A percentile compares a stretch with the other conserved stretches of the same genome.
Evolutionary conservation across 2,329 filamentous ascomycete species (phyloP).

Genomic region (Escovopsis sp.): DNA sequence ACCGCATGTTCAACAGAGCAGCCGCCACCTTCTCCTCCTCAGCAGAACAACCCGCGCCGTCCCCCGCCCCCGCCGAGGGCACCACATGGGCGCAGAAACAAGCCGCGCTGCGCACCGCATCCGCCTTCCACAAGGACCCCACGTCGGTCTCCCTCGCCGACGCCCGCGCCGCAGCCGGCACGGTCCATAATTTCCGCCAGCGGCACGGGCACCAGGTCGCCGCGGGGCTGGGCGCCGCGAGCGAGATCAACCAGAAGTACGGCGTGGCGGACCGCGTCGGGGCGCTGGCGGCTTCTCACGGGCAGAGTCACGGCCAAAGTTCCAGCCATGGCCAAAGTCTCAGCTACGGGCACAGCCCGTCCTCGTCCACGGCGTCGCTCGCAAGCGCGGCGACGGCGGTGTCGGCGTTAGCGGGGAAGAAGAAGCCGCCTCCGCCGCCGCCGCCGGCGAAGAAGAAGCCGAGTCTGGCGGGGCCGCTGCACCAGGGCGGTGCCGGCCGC

Average conservation of each 20-base stretch:
- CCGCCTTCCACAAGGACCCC: conserved; percentile 43
- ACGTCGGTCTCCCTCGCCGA: conserved; percentile 45
- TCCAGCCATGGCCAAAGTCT: too few species aligned
- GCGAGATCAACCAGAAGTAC: conserved; percentile 45
- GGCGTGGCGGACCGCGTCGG: conserved; percentile 29
- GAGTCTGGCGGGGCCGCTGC: conserved; percentile 11
- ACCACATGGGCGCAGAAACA: conserved; percentile 52
- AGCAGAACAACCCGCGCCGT: conserved; percentile 7
- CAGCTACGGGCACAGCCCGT: neutral
- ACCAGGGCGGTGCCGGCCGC: neutral
- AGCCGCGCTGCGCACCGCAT: conserved; percentile 44
- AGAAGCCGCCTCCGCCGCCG: conserved; percentile 37
- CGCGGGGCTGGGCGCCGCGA: conserved; percentile 40
- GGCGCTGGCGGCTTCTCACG: conserved; percentile 4
- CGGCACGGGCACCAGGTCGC: conserved; percentile 54
- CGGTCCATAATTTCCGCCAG: conserved; percentile 54
- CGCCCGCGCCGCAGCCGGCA: conserved; percentile 40
- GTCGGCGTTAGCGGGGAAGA: conserved; percentile 24
- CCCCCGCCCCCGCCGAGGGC: conserved; percentile 24
- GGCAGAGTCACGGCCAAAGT: too few species aligned
- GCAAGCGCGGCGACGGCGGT: conserved; percentile 4
- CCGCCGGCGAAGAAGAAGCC: conserved; percentile 35
- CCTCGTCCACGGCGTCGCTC: neutral
- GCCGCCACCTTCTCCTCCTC: conserved; percentile 32
- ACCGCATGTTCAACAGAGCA: conserved; percentile 38